Base-by-base conservation (phyloP, 345 rosid genomes). In the Populus davidiana region DNA sequence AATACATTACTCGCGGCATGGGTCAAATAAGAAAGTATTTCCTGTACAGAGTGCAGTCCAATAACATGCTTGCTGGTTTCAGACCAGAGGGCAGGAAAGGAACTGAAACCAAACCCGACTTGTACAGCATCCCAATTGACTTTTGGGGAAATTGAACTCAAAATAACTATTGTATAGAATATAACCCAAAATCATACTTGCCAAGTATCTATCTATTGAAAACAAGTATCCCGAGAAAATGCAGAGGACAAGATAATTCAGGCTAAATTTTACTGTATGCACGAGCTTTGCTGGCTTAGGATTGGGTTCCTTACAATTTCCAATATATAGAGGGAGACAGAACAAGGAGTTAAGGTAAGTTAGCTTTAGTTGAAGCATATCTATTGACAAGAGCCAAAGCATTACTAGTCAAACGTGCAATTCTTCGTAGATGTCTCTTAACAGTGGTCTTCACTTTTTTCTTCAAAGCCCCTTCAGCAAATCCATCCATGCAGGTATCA, bases 371-470 rank as follows among this genome's bases (percentile, higher is more conserved):
- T 43, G 86, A 80, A 21, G 91, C 91, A 68, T 72, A 88, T 78
- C 69, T 82, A 79, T 86, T 87, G 36, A 91, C 62, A 29, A 87
- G 79, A 75, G 84, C 91, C 79, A 91, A 83, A 0, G 91, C 91
- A 85, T 88, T 88, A 69, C 92, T 90, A 6, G 96, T 87, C 78
- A 88, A 38, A 74, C 83, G 85, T 14, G 85, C 87, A 66, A 87
- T 82, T 33, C 81, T 84, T 59, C 72, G 35, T 62, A 91, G 77
- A 41, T 85, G 84, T 72, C 31, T 84, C 50, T 89, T 81, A 2
- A 87, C 80, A 68, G 78, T 67, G 35, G 25, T 74, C 85, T 79
- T 88, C 77, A 81, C 79, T 50, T 67, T 85, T 7, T 74, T 63
- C 49, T 43, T 59, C 18, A 70, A 21, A 1, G 62, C 63, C 62